phyloP scores from a whole-genome alignment of 1,284 basidiomycete genomes.

The Lignosus rhinocerotis region DNA sequence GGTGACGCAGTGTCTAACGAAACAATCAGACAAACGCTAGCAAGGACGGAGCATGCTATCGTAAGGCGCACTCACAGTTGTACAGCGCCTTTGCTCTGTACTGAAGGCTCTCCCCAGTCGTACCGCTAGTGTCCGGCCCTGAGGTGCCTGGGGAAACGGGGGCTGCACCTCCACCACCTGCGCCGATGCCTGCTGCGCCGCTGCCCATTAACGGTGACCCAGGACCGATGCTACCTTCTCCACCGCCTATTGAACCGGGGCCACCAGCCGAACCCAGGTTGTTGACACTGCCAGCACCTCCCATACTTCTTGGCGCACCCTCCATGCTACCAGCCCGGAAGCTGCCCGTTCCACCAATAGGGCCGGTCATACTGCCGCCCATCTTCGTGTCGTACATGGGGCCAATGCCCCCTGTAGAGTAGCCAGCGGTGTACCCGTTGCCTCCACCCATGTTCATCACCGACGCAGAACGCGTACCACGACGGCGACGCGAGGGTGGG shows the following conservation, averaged over 20 bases:
- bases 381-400: constrained; percentile 63
- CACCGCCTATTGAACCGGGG: constrained; percentile 47
- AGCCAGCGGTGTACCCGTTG: constrained; percentile 66
- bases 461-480: constrained; percentile 54
- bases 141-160: constrained; percentile 23
- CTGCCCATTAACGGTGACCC: constrained; percentile 65
- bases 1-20: constrained; percentile 81
- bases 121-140: constrained; percentile 20
- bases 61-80: constrained; percentile 64
- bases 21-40: constrained; percentile 5
- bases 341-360: constrained; percentile 63
- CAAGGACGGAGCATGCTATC: background rate
- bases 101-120: constrained; percentile 43
- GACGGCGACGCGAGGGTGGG: constrained; percentile 70
- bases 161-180: constrained; percentile 38
- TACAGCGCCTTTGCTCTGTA: constrained; percentile 89
- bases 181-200: constrained; percentile 54
- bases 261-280: constrained; percentile 41
- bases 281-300: constrained; percentile 41
- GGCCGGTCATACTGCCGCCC: constrained; percentile 45
- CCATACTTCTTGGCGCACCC: constrained; percentile 42
- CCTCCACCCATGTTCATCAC: constrained; percentile 60
- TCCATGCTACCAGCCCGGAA: constrained; percentile 48
- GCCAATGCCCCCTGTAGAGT: constrained; percentile 51
- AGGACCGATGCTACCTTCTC: constrained; percentile 47